phyloP scores from a whole-genome alignment of 2,329 filamentous ascomycete species.

The Erysiphe neolycopersici region DNA sequence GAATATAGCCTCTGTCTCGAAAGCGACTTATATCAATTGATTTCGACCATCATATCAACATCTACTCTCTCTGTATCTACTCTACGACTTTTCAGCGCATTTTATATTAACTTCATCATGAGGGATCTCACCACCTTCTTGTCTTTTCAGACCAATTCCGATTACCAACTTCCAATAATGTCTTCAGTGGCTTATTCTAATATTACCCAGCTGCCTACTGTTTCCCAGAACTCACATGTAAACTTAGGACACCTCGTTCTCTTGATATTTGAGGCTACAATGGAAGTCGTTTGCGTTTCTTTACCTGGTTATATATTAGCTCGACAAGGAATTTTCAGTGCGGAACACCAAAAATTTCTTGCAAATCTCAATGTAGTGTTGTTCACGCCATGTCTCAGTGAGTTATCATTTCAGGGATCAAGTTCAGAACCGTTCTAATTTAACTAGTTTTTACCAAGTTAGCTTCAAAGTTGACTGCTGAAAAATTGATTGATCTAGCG shows the following conservation, averaged over 20 bases:
- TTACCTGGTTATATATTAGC: constrained; percentile 86
- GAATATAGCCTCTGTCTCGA: too few species aligned
- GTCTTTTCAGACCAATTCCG: too few species aligned
- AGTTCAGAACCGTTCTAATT: constrained; percentile 2
- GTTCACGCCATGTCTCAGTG: constrained; percentile 92
- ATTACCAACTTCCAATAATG: too few species aligned
- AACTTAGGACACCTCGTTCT: constrained; percentile 9
- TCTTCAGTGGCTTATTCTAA: too few species aligned
- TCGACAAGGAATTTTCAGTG: constrained; percentile 73
- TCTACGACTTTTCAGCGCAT: too few species aligned
- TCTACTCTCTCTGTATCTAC: too few species aligned
- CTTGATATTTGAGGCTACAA: constrained; percentile 66
- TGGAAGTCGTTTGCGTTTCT: constrained; percentile 88
- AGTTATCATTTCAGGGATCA: constrained; percentile 12
- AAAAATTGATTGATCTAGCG: constrained; percentile 69
- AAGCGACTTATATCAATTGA: too few species aligned
- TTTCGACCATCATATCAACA: too few species aligned
- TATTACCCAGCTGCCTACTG: too few species aligned
- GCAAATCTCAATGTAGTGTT: constrained; percentile 90
- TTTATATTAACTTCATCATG: too few species aligned
- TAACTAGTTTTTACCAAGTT: constrained; percentile 76
- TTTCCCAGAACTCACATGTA: too few species aligned
- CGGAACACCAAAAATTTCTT: constrained; percentile 85
- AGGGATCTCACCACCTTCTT: too few species aligned
- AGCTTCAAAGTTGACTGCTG: constrained; percentile 73